These are phyloP conservation scores for Flaveria trinervia DNA, from an alignment of 129 eudicot genomes.

Conservation along the genomic window DNA sequence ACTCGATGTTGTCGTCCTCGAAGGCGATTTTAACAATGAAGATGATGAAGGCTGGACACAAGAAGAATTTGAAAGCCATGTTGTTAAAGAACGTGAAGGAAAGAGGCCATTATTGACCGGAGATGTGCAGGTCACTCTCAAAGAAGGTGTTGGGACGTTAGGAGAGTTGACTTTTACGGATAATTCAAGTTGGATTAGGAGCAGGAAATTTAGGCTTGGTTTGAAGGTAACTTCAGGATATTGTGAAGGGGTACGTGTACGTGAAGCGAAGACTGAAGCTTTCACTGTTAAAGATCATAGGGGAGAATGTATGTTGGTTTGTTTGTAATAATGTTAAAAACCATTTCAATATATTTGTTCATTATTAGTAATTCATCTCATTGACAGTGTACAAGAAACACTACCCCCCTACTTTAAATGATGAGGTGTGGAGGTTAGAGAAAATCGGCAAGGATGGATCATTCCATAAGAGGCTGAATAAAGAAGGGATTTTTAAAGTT, in stretches of 20 bases:
- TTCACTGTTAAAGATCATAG: constrained; percentile 87
- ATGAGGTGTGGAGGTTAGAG: constrained; percentile 95
- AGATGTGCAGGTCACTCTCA: constrained; percentile 71
- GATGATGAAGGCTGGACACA: constrained; percentile 82
- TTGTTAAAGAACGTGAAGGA: constrained; percentile 92
- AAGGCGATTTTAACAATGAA: constrained; percentile 91
- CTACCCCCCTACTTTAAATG: constrained; percentile 80
- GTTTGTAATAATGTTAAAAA: neutral
- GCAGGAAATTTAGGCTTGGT: constrained; percentile 88
- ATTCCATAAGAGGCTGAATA: constrained; percentile 80
- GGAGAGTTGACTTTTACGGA: constrained; percentile 92
- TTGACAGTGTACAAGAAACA: constrained; percentile 83
- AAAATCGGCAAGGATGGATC: constrained; percentile 97
- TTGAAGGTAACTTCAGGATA: constrained; percentile 74
- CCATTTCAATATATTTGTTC: neutral
- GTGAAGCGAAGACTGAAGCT: constrained; percentile 92
- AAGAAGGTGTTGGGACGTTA: constrained; percentile 89
- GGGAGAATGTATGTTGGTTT: constrained; percentile 72
- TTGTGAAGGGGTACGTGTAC: constrained; percentile 74
- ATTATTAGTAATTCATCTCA: neutral
- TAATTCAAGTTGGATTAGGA: constrained; percentile 93
- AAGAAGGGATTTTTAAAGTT: constrained; percentile 62
- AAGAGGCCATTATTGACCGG: constrained; percentile 81
- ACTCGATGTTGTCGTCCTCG: constrained; percentile 79
- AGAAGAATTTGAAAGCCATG: constrained; percentile 82